Evolutionary conservation across 352 stramenopile genomes (phyloP).

Genomic region (Globisporangium recalcitrans): DNA sequence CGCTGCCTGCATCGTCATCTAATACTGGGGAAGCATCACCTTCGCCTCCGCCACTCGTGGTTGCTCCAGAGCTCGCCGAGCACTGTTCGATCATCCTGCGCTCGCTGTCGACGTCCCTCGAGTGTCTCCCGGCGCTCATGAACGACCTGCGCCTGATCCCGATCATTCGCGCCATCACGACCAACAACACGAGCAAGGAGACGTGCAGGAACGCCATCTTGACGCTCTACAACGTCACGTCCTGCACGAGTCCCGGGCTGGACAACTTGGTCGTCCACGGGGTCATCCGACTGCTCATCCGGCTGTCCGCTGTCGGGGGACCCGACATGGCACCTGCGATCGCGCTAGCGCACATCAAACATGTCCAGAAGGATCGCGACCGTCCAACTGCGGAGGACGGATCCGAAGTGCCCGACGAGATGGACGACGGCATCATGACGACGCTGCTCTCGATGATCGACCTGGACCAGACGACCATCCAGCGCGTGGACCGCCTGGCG

Average conservation of each 20-base stretch:
- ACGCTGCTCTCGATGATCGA: constrained; percentile 81
- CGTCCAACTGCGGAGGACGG: constrained; percentile 17
- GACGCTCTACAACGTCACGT: constrained; percentile 71
- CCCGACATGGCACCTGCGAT: constrained; percentile 67
- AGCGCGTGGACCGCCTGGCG: constrained; percentile 63
- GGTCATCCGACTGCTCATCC: constrained; percentile 60
- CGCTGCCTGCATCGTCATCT: constrained; percentile 7
- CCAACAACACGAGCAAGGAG: constrained; percentile 28
- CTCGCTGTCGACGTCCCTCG: constrained; percentile 47
- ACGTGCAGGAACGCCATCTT: constrained; percentile 57
- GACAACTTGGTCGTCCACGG: constrained; percentile 45
- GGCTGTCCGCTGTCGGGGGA: constrained; percentile 38
- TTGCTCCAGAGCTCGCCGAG: constrained; percentile 30
- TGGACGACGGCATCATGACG: constrained; percentile 64
- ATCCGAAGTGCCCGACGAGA: constrained; percentile 37
- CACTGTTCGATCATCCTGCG: constrained; percentile 68
- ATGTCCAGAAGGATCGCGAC: constrained; percentile 53
- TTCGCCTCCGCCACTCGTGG: neutral
- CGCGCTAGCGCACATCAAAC: constrained; percentile 71
- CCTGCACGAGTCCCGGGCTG: constrained; percentile 37
- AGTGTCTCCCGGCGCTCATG: constrained; percentile 46
- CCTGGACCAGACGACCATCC: constrained; percentile 55
- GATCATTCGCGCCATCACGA: constrained; percentile 39
- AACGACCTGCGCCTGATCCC: constrained; percentile 48
- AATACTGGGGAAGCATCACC: neutral